Percentiles rank a stretch among this genome's conserved stretches.
These are phyloP conservation scores for Alternaria sp. DNA, from an alignment of 2,329 filamentous ascomycete species.

Conservation along the genomic window DNA sequence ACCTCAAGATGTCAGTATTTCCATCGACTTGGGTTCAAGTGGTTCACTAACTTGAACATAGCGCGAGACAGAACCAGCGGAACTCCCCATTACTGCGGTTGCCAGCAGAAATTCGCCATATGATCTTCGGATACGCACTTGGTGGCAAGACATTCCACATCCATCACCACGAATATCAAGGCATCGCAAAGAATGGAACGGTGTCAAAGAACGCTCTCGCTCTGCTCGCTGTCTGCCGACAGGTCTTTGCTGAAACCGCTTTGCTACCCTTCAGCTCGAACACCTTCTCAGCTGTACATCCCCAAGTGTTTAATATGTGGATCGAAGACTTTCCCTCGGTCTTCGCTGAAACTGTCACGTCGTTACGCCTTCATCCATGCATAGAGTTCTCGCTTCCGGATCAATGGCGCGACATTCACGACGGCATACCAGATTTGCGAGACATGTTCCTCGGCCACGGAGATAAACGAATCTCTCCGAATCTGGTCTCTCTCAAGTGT, in stretches of 20 bases:
- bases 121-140: conserved; percentile 38
- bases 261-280: neutral
- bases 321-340: neutral
- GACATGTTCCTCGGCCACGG: too few species aligned
- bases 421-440: neutral
- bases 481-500: accelerated
- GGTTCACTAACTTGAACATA: neutral
- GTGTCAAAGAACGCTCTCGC: neutral
- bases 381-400: accelerated
- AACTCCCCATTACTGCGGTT: conserved; percentile 6
- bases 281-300: neutral
- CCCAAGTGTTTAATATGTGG: neutral
- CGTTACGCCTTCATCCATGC: neutral
- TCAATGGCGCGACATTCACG: neutral
- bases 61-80: conserved; percentile 5
- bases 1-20: conserved; percentile 8
- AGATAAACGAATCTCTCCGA: neutral
- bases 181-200: neutral
- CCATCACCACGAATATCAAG: neutral
- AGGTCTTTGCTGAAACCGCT: conserved; percentile 11
- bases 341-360: neutral
- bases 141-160: conserved; percentile 35
- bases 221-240: conserved; percentile 5
- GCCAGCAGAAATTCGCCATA: conserved; percentile 11
- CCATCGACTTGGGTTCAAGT: neutral